phyloP scores from a whole-genome alignment of 2,329 filamentous ascomycete genomes.

The Fusarium liriodendri region DNA sequence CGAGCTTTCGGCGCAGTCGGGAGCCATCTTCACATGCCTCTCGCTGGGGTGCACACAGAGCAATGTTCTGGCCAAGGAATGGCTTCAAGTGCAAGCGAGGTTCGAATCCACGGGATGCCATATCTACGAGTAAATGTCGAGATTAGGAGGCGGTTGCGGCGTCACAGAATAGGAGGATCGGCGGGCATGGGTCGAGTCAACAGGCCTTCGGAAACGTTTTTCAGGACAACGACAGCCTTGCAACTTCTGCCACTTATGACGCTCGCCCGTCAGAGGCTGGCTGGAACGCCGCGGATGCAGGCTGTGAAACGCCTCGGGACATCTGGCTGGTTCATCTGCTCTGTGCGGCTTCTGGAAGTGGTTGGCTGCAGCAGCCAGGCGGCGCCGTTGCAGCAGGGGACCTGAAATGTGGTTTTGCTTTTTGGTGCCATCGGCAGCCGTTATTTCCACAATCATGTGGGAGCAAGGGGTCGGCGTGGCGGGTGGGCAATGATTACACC shows the following conservation, averaged over 20 bases:
- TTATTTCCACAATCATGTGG: slow-evolving; percentile 18
- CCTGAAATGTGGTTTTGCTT: slow-evolving; percentile 28
- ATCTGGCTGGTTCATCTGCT: slow-evolving; percentile 10
- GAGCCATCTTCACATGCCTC: slow-evolving; percentile 21
- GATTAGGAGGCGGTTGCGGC: slow-evolving; percentile 28
- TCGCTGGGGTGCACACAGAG: not conserved
- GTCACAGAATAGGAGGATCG: slow-evolving; percentile 40
- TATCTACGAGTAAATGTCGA: not conserved
- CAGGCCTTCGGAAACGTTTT: not conserved
- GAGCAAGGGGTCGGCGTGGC: not conserved
- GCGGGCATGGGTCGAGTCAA: slow-evolving; percentile 22
- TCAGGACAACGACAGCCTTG: slow-evolving; percentile 21
- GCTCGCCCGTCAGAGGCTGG: slow-evolving; percentile 19
- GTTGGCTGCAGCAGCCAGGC: slow-evolving; percentile 36
- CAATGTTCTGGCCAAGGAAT: not conserved
- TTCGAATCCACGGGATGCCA: slow-evolving; percentile 2
- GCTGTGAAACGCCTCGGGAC: slow-evolving; percentile 34
- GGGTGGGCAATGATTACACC: not conserved
- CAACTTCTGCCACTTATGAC: slow-evolving; percentile 9
- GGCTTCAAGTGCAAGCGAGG: not conserved
- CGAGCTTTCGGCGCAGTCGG: slow-evolving; percentile 6
- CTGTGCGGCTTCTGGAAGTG: slow-evolving; percentile 26
- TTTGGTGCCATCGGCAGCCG: slow-evolving; percentile 19
- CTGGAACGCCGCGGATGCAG: slow-evolving; percentile 28
- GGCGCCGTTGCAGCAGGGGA: slow-evolving; percentile 29